Evolutionary conservation across 129 eudicot species (phyloP).

Genomic region (Apium graveolens): DNA sequence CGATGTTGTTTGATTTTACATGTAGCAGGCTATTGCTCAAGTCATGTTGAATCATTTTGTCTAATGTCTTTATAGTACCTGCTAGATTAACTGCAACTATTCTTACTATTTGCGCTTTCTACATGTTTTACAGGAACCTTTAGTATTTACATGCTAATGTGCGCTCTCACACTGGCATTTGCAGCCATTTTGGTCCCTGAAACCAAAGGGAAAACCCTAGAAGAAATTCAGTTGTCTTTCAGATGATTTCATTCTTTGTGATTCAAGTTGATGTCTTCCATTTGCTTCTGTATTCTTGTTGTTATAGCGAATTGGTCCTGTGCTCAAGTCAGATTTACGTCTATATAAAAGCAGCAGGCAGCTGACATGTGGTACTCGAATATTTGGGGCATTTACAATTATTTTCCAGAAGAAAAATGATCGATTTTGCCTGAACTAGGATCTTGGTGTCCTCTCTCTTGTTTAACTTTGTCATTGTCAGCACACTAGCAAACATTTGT

Average conservation of each 20-base stretch:
- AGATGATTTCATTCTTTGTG: conserved; percentile 25
- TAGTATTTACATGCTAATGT: conserved; percentile 52
- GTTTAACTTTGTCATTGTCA: background rate
- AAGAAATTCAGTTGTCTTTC: conserved; percentile 84
- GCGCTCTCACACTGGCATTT: conserved; percentile 48
- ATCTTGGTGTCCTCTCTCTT: background rate
- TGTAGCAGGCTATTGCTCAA: background rate
- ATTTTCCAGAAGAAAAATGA: background rate
- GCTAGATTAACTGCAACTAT: too few relatives aligned
- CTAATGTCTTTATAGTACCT: background rate
- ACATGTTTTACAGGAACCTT: conserved; percentile 52
- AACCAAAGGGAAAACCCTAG: conserved; percentile 90
- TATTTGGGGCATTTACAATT: background rate
- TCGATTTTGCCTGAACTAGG: too few relatives aligned
- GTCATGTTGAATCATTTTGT: background rate
- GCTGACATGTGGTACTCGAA: background rate
- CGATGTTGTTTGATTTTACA: background rate
- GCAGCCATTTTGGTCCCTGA: conserved; percentile 61
- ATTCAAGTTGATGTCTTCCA: background rate
- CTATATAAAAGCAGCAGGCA: background rate
- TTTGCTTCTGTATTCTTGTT: background rate
- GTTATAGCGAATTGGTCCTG: background rate
- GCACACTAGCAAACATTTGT: too few relatives aligned
- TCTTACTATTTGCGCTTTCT: conserved; percentile 5
- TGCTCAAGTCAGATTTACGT: background rate